These are phyloP conservation scores for Dothistroma septosporum DNA, from an alignment of 2,329 filamentous ascomycete species.

Conservation along the genomic window DNA sequence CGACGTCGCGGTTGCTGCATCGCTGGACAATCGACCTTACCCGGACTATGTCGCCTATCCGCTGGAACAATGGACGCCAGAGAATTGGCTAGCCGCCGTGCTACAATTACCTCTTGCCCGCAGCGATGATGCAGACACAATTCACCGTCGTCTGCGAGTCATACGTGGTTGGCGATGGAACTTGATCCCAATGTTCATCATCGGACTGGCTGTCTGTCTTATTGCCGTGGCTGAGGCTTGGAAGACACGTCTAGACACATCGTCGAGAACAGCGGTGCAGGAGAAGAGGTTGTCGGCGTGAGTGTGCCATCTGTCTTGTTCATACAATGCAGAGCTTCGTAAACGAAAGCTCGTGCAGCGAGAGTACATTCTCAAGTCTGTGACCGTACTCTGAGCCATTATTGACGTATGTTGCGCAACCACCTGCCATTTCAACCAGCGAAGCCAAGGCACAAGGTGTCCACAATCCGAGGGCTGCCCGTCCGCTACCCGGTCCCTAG, in stretches of 20 bases:
- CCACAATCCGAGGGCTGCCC: no score
- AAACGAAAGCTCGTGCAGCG: no score
- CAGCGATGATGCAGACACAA: conserved; percentile 16
- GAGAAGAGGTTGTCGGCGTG: not conserved
- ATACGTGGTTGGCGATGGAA: conserved; percentile 33
- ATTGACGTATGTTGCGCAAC: no score
- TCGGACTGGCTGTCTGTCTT: conserved; percentile 19
- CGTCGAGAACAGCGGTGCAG: not conserved
- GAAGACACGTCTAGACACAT: not conserved
- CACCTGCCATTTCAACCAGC: no score
- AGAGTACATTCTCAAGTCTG: no score
- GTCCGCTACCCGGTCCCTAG: no score
- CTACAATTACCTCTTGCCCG: conserved; percentile 21
- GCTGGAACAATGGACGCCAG: conserved; percentile 26
- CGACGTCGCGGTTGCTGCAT: conserved; percentile 21
- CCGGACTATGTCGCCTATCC: conserved; percentile 30
- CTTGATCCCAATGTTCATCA: conserved; percentile 28
- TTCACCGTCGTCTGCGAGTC: conserved; percentile 18
- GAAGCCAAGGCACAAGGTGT: no score
- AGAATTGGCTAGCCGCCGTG: conserved; percentile 31
- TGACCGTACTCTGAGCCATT: no score
- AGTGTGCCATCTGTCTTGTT: not conserved
- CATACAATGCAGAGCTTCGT: no score
- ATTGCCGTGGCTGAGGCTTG: conserved; percentile 20
- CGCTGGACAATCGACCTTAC: conserved; percentile 25